These are phyloP conservation scores for Neurospora africana DNA, from an alignment of 495 filamentous ascomycete genomes.

Conservation along the genomic window DNA sequence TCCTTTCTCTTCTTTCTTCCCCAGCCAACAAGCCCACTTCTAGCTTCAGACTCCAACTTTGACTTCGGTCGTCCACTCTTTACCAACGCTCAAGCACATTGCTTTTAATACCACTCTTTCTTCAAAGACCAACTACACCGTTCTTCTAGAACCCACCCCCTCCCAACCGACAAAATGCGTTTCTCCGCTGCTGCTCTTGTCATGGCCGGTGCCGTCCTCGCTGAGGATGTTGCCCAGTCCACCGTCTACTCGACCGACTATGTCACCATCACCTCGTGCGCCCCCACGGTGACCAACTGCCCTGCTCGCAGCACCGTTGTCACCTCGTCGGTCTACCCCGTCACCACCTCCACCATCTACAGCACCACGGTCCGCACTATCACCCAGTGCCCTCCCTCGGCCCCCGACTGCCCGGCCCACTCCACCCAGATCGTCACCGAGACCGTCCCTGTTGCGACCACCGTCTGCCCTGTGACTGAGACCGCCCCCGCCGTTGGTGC, in stretches of 20 bases:
- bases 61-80: constrained; percentile 56
- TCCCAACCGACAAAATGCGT: constrained; percentile 45
- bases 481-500: constrained; percentile 10
- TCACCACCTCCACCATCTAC: constrained; percentile 36
- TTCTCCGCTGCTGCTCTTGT: constrained; percentile 37
- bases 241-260: constrained; percentile 47
- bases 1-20: constrained; percentile 30
- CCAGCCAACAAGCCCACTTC: constrained; percentile 39
- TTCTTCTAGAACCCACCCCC: constrained; percentile 15
- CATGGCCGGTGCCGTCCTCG: constrained; percentile 42
- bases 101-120: constrained; percentile 33
- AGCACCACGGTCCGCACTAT: constrained; percentile 45
- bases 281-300: constrained; percentile 42
- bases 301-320: constrained; percentile 34
- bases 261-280: constrained; percentile 47
- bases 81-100: constrained; percentile 29
- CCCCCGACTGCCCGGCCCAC: constrained; percentile 50
- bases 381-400: constrained; percentile 48
- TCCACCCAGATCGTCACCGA: constrained; percentile 29
- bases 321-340: constrained; percentile 28
- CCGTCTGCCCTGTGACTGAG: constrained; percentile 24
- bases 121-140: constrained; percentile 13
- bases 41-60: constrained; percentile 33
- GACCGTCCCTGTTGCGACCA: constrained; percentile 23
- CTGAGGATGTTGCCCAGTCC: constrained; percentile 21